Base-by-base conservation (phyloP, 169 alveolate genomes). In the Eimeria sp. region DNA sequence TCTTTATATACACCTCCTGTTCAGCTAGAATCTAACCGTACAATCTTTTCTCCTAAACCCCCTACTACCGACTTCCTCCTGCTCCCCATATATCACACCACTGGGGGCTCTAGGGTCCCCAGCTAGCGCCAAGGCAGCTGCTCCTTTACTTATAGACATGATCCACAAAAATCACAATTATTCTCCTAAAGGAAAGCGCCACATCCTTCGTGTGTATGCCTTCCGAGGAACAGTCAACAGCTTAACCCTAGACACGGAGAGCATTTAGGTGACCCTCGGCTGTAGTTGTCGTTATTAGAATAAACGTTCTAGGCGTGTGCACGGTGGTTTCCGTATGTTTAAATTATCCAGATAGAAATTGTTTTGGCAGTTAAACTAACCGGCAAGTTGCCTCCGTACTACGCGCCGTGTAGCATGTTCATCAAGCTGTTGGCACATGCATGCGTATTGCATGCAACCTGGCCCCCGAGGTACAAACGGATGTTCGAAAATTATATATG, bases 211-310 rank as follows among this genome's bases (percentile, higher is more conserved):
- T 72, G 14, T 30, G 51, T 4, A 7, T 16, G 13, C 54, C n/a
- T 72, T 72, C n/a, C 14, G 54, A 72, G 82, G n/a, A 9, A n/a
- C 5, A 49, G 13, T 34, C 14, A 30, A 4, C 82, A 5, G 54
- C 18, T 34, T 5, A 72, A 11, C 27, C n/a, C 10, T 34, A 40
- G 82, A 72, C 82, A 72, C 9, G n/a, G 27, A 27, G 18, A 34
- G 40, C 30, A 3, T 34, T 72, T 72, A 72, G 82, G 82, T 72
- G 82, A 72, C 82, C 82, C 13, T 72, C n/a, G 82, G 11, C 54
- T 34, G 54, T 4, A 34, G 13, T 72, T 10, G 3, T 34, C 51
- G 82, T 72, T 34, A 13, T 34, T 40, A 34, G 54, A 30, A 72
- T 30, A 34, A 51, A 10, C 78, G 30, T 22, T 67, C 18, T 6